Evolutionary conservation across 1,139 yeast genomes (phyloP), one percentile per base, ranked within the genome.

Genomic region (Meyerozyma guilliermondii): DNA sequence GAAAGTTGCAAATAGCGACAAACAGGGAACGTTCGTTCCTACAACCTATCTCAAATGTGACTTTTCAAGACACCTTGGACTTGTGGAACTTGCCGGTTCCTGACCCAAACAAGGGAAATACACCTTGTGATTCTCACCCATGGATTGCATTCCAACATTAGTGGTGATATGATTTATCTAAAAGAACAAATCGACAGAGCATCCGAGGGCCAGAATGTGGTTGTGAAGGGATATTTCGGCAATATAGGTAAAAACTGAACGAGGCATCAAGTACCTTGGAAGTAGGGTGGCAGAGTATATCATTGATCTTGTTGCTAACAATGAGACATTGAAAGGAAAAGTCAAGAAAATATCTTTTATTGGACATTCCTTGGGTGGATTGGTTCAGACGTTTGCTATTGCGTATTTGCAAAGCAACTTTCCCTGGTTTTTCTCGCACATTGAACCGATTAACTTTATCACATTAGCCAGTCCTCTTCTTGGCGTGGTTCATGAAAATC

Each of bases 301-400:
- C 35, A 71, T 84, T 6, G 76, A 80, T 20, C 78, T 84, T 43
- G 71, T 86, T 1, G 59, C 63, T 4, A 63, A 65, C 33, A 71
- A 74, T 38, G 62, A 62, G 24, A 45, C 45, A 5, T 59, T 63
- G 3, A 41, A 63, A 51, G 51, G 48, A 5, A 65, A 68, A 38
- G 76, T 85, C 1, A 58, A 61, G 1, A 81, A 78, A 52, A 81
- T 92, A 3, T 89, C 98, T 1, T 91, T 92, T 53, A 71, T 94
- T 29, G 96, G 92, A 1, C 98, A 92, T 62, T 91, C 98, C 0
- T 66, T 92, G 27, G 98, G 98, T 27, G 98, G 98, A 0, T 68
- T 87, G 37, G 83, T 86, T 3, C 98, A 92, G 62, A 80, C 94
- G 0, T 92, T 88, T 68, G 94, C 98, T 1, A 77, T 92, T 37